Base-by-base conservation (phyloP, 495 filamentous ascomycete species). In the Tuber umbilicatum region DNA sequence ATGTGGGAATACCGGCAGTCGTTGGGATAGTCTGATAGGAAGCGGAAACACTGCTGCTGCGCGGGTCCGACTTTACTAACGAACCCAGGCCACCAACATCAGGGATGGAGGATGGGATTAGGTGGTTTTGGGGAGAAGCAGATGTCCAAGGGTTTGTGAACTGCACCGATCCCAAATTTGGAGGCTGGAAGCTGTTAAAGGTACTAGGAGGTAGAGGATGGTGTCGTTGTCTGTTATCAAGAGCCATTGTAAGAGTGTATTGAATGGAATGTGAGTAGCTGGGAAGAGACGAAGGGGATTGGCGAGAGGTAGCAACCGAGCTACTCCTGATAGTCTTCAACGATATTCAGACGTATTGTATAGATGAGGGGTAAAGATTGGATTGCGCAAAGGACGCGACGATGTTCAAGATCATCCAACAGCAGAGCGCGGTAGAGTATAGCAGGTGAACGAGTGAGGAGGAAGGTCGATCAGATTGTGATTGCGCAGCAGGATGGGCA, bases 121-220 rank as follows among this genome's bases (percentile, higher is more conserved):
- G 83, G 89, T 78, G 83, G 82, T 81, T 77, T 85, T 83, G 80
- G 82, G 89, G 85, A 31, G 90, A 87, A 40, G 90, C 86, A 73
- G 90, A 86, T 73, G 86, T 87, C 94, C 94, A 98, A 23, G 94
- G 94, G 83, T 98, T 94, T 82, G 92, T 94, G 86, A 98, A 98
- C 82, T 94, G 92, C 70, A 94, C 93, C 68, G 89, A 84, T 71
- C 86, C 90, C 81, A 89, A 87, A 85, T 86, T 85, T 85, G 87
- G 86, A 74, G 91, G 91, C 78, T 90, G 88, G 81, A 91, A 86
- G 83, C 89, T 89, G 84, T 94, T 92, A 86, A 94, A 97, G 84
- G 89, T 88, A 86, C 94, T 89, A 21, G 37, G 74, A 78, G 88
- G 88, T 86, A 92, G 90, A 84, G 93, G 90, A 70, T 88, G 87